Base-by-base conservation (phyloP, 495 filamentous ascomycete species). In the Halenospora varia region DNA sequence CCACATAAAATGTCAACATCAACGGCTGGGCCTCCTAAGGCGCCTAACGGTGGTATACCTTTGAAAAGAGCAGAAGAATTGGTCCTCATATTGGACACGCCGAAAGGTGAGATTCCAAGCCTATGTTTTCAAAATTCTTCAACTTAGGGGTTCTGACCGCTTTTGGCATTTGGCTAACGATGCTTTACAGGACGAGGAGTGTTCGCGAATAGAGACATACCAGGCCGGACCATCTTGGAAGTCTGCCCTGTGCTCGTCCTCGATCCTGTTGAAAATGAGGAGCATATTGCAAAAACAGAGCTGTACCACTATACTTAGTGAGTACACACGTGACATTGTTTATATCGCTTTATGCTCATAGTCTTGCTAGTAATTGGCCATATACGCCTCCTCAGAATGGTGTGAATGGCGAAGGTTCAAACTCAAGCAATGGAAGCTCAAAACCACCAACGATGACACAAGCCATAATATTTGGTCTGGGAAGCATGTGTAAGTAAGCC, bases 241-340 rank as follows among this genome's bases (percentile, higher is more conserved):
- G 70, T 75, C 2, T 76, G 68, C 25, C 80, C 80, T 1, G 81
- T 82, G 23, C 62, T 85, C 3, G 66, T 83, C 8, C 64, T 85
- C 4, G 66, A 69, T 25, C 49, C 68, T 2, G 61, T 68, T 15
- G 79, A 83, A 53, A 77, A 79, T 56, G 62, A 69, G 25, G 55
- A 70, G 20, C 71, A 79, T 65, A 70, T 82, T 26, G 69, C 68
- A 42, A 68, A 77, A n/a, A 82, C 82, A 1, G 57, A 62, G 11
- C 57, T 83, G 4, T 70, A 76, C 61, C 74, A 83, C 68, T 84
- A 85, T 60, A 84, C 77, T 26, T 84, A 82, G 80, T 82, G 69
- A 62, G 70, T 48, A 13, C 17, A 62, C 29, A 55, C 48, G 48
- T 17, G 29, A 29, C 15, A 35, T 55, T 15, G n/a, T n/a, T 45